phyloP scores from a whole-genome alignment of 2,329 filamentous ascomycete species.

The Trichoderma sp. region DNA sequence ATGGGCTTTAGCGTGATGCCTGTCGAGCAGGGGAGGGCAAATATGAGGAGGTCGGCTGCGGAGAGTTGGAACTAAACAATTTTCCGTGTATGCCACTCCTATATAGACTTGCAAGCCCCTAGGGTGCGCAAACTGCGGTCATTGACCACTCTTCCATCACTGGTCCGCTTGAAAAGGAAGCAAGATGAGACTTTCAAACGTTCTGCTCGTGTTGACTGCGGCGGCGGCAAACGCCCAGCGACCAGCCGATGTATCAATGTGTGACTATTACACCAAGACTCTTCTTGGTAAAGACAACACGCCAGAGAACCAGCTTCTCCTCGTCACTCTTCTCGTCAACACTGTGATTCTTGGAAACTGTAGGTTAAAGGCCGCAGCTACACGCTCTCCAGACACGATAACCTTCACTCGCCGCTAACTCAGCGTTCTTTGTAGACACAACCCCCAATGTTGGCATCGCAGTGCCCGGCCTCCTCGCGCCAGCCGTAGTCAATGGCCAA shows the following conservation, averaged over 20 bases:
- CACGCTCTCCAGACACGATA: background rate
- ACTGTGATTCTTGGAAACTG: constrained; percentile 66
- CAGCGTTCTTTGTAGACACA: constrained; percentile 43
- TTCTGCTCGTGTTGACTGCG: constrained; percentile 31
- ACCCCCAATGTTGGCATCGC: constrained; percentile 53
- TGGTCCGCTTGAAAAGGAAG: background rate
- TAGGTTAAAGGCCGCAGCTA: constrained; percentile 31
- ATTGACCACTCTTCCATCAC: background rate
- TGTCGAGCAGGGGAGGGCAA: background rate
- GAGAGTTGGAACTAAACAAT: background rate
- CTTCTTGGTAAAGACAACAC: constrained; percentile 59
- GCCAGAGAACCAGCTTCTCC: constrained; percentile 56
- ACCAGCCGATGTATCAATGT: constrained; percentile 54
- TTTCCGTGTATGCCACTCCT: background rate
- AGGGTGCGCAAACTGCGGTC: background rate
- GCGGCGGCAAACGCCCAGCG: constrained; percentile 44
- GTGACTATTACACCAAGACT: constrained; percentile 64
- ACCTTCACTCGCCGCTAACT: background rate
- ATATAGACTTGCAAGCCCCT: background rate
- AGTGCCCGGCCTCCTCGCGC: constrained; percentile 60
- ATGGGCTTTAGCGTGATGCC: background rate
- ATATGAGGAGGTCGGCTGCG: background rate
- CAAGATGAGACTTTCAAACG: constrained; percentile 33
- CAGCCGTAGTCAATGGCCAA: constrained; percentile 51
- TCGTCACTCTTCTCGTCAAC: constrained; percentile 61